Evolutionary conservation across 805 yeast genomes (phyloP).

Genomic region (Candida oleophila): DNA sequence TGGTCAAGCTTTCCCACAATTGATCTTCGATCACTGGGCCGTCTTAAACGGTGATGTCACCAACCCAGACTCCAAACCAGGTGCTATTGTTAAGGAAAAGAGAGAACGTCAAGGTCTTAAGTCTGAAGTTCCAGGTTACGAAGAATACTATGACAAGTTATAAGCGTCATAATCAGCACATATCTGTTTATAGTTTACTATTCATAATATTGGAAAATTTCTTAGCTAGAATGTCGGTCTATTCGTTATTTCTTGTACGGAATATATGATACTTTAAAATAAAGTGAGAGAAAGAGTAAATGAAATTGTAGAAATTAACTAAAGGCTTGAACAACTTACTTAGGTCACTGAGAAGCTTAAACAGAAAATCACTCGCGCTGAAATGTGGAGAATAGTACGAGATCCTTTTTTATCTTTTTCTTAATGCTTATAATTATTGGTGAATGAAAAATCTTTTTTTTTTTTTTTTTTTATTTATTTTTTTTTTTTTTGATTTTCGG

Average conservation of each 20-base stretch:
- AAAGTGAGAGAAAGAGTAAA: background rate
- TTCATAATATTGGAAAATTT: slow-evolving; percentile 1
- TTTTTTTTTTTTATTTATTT: too few relatives aligned
- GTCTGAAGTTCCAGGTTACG: slow-evolving; percentile 98
- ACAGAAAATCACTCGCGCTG: too few relatives aligned
- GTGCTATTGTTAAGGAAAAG: slow-evolving; percentile 55
- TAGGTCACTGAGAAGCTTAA: too few relatives aligned
- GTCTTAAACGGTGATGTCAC: slow-evolving; percentile 88
- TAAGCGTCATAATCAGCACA: slow-evolving; percentile 31
- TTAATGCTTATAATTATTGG: too few relatives aligned
- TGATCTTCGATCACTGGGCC: slow-evolving; percentile 99
- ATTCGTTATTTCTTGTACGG: slow-evolving; percentile 1
- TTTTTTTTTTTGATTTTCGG: too few relatives aligned
- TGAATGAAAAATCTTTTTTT: too few relatives aligned
- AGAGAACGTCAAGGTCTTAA: slow-evolving; percentile 97
- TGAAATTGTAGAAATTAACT: background rate
- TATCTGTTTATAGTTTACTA: slow-evolving; percentile 5
- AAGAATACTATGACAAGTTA: slow-evolving; percentile 95
- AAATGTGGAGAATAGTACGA: too few relatives aligned
- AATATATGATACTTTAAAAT: slow-evolving; percentile 5
- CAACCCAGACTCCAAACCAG: slow-evolving; percentile 74
- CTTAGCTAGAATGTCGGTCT: background rate
- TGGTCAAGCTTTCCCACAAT: slow-evolving; percentile 99
- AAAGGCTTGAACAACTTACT: background rate
- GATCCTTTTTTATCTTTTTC: too few relatives aligned